Percentiles rank a stretch among this genome's conserved stretches.
Evolutionary conservation across 176 grass and related monocot species (phyloP).

Genomic region (Phyllostachys edulis): DNA sequence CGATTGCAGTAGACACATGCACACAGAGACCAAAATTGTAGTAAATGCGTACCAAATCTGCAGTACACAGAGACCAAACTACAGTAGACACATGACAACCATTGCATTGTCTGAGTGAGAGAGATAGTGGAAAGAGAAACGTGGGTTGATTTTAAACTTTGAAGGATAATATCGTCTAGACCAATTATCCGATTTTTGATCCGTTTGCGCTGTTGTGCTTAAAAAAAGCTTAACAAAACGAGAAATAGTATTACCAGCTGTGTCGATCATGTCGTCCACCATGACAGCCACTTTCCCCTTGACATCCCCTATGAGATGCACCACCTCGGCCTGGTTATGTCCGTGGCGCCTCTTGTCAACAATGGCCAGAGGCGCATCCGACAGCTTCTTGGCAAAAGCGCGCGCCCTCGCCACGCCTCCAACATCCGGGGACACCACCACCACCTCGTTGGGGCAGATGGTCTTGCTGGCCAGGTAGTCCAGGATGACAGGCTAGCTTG

Average conservation of each 20-base stretch:
- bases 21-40: no score
- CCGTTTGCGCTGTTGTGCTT: no score
- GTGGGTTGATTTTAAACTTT: no score
- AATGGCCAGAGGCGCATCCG: slow-evolving; percentile 78
- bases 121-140: no score
- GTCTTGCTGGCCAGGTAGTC: slow-evolving; percentile 95
- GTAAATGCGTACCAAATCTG: no score
- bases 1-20: no score
- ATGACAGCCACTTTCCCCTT: slow-evolving; percentile 67
- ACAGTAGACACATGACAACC: no score
- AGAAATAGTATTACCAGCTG: neutral
- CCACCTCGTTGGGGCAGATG: slow-evolving; percentile 65
- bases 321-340: slow-evolving; percentile 69
- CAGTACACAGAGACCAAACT: no score
- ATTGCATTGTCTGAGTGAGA: no score
- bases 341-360: slow-evolving; percentile 65
- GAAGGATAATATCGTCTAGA: no score
- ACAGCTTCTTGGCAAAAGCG: slow-evolving; percentile 76
- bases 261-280: slow-evolving; percentile 84
- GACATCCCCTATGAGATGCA: slow-evolving; percentile 73
- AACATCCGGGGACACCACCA: slow-evolving; percentile 68
- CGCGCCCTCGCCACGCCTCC: slow-evolving; percentile 46
- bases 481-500: slow-evolving; percentile 69
- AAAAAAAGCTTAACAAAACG: no score
- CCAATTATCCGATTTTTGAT: no score